Conservation (phyloP, 1,139 yeast genomes). For the Sugiyamaella castrensis region DNA sequence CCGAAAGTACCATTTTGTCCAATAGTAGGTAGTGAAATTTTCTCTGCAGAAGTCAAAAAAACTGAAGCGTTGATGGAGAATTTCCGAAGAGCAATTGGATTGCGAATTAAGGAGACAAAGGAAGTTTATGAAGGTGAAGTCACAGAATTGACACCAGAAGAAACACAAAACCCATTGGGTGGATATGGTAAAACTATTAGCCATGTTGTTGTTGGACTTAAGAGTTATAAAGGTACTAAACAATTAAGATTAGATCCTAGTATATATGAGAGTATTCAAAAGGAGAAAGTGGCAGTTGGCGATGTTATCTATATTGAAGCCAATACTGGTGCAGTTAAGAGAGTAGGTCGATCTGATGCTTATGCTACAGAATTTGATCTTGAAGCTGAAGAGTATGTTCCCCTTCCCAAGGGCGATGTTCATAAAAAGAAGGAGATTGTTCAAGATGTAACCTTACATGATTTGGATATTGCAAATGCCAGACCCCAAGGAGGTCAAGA, state of each 20-base stretch:
- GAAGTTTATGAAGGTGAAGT: slow-evolving; percentile 99
- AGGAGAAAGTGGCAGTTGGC: slow-evolving; percentile 91
- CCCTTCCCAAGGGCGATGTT: slow-evolving; percentile 97
- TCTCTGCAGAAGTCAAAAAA: slow-evolving; percentile 96
- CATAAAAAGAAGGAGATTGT: slow-evolving; percentile 98
- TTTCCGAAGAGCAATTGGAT: slow-evolving; percentile 93
- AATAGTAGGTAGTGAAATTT: slow-evolving; percentile 90
- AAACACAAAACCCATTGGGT: slow-evolving; percentile 93
- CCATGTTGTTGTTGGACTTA: slow-evolving; percentile 90
- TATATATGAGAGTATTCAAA: slow-evolving; percentile 92
- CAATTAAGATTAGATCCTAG: slow-evolving; percentile 90
- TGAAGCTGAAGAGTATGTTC: slow-evolving; percentile 98
- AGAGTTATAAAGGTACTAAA: slow-evolving; percentile 95
- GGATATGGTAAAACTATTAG: slow-evolving; percentile 97
- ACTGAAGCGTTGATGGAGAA: slow-evolving; percentile 97
- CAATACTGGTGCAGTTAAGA: slow-evolving; percentile 94
- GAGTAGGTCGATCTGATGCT: slow-evolving; percentile 98
- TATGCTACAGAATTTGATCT: slow-evolving; percentile 97
- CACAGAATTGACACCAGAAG: slow-evolving; percentile 93
- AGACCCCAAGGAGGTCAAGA: slow-evolving; percentile 99
- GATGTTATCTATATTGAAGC: slow-evolving; percentile 97
- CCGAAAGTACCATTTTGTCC: slow-evolving; percentile 99
- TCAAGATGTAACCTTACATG: slow-evolving; percentile 95
- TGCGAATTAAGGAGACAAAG: slow-evolving; percentile 93
- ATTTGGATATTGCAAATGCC: slow-evolving; percentile 92